Evolutionary conservation across 805 yeast genomes (phyloP).

Genomic region (Metschnikowia hibisci): DNA sequence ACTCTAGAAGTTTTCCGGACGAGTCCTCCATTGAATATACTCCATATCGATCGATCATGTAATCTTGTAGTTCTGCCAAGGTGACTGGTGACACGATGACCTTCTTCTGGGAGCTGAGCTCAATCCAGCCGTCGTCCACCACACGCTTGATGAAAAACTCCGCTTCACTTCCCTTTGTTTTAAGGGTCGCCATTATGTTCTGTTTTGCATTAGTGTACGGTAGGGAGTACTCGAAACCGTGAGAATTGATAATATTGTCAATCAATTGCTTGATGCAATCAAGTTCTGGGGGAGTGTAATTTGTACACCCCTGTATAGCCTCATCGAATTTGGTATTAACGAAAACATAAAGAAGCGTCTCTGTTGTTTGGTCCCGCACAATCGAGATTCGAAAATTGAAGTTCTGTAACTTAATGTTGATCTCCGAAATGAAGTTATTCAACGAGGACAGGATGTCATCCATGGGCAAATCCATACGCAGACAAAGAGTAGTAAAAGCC

Average conservation of each 20-base stretch:
- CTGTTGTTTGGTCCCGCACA: constrained; percentile 33
- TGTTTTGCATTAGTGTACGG: constrained; percentile 35
- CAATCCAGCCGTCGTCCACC: constrained; percentile 54
- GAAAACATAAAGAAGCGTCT: constrained; percentile 32
- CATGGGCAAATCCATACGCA: constrained; percentile 9
- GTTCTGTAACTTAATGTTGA: constrained; percentile 30
- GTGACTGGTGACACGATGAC: constrained; percentile 39
- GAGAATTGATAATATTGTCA: constrained; percentile 42
- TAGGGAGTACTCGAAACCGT: constrained; percentile 31
- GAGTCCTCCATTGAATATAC: constrained; percentile 12
- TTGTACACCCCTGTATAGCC: constrained; percentile 37
- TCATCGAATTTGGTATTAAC: constrained; percentile 41
- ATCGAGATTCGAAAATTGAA: constrained; percentile 44
- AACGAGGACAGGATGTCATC: constrained; percentile 6
- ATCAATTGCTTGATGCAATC: constrained; percentile 43
- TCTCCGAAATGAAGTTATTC: constrained; percentile 21
- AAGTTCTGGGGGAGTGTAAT: constrained; percentile 36
- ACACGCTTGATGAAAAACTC: constrained; percentile 36
- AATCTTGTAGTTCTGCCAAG: constrained; percentile 45
- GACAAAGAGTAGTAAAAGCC: constrained; percentile 8
- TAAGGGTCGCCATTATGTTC: constrained; percentile 21
- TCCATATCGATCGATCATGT: constrained; percentile 44
- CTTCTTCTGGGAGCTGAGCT: constrained; percentile 25
- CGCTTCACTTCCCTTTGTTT: constrained; percentile 34
- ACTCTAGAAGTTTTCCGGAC: constrained; percentile 39